Evolutionary conservation across 2,329 filamentous ascomycete species (phyloP).

Genomic region (Mariannaea sp.): DNA sequence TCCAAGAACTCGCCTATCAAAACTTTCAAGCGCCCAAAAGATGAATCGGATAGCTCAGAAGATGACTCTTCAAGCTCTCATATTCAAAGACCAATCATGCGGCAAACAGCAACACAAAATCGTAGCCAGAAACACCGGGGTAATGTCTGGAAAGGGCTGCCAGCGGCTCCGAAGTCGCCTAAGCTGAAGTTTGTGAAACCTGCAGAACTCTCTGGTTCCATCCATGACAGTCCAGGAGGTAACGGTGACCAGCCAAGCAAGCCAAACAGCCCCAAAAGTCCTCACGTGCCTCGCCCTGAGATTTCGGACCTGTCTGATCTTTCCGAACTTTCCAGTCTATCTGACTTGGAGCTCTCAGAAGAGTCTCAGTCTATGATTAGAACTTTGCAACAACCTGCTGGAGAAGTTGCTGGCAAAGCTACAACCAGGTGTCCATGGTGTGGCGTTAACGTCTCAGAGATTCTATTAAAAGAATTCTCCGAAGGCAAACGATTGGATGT

Average conservation of each 20-base stretch:
- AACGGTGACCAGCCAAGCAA: constrained; percentile 1
- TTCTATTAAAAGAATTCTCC: constrained; percentile 58
- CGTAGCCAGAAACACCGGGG: background rate
- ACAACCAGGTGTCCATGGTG: constrained; percentile 68
- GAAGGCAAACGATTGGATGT: constrained; percentile 57
- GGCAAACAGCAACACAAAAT: background rate
- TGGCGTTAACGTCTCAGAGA: constrained; percentile 59
- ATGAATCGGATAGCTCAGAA: constrained; percentile 1
- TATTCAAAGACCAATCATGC: background rate
- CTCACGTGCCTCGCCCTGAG: background rate
- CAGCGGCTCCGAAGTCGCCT: background rate
- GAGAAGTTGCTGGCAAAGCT: constrained; percentile 5
- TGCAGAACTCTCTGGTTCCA: constrained; percentile 15
- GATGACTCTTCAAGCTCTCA: background rate
- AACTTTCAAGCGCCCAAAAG: constrained; percentile 19
- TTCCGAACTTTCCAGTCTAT: constrained; percentile 22
- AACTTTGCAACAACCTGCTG: constrained; percentile 8
- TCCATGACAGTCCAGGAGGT: constrained; percentile 9
- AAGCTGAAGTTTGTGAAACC: constrained; percentile 21
- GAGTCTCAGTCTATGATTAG: constrained; percentile 13
- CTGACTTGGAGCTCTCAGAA: constrained; percentile 24
- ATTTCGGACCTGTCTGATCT: constrained; percentile 17
- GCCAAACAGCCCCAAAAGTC: too few species aligned
- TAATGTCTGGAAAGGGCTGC: background rate
- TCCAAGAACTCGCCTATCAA: constrained; percentile 7